Conservation (phyloP, 2,329 filamentous ascomycete species). For the Grosmannia clavigera region DNA sequence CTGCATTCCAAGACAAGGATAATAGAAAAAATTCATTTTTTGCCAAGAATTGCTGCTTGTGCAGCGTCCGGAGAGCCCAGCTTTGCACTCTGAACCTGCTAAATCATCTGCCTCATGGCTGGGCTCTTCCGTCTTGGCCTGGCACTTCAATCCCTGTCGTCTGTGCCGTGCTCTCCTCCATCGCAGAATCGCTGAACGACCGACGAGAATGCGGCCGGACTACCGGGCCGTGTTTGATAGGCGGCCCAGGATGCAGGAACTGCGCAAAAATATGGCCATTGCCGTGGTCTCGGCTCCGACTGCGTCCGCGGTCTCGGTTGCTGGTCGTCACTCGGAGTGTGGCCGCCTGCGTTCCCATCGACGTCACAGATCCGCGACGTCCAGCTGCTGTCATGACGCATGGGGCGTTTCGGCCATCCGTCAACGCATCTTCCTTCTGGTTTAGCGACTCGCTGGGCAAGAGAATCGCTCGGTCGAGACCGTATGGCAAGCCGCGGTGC, state of each 20-base stretch:
- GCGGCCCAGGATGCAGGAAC: conserved; percentile 37
- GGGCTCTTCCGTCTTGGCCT: not conserved
- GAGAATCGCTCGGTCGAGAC: conserved; percentile 48
- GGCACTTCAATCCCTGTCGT: not conserved
- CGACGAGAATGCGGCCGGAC: not conserved
- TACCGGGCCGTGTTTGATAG: not conserved
- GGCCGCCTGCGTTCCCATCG: conserved; percentile 17
- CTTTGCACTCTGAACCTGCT: not conserved
- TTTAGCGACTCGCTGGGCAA: conserved; percentile 45
- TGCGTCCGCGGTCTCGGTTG: conserved; percentile 20
- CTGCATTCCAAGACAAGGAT: not conserved
- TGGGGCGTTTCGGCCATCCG: conserved; percentile 11
- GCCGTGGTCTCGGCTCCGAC: conserved; percentile 25
- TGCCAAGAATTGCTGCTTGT: not conserved
- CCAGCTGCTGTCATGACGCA: conserved; percentile 15
- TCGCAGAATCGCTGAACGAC: conserved; percentile 5
- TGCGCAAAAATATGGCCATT: conserved; percentile 32
- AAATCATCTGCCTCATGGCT: not conserved
- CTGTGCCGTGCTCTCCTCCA: conserved; percentile 4
- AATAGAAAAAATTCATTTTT: not conserved
- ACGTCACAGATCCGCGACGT: conserved; percentile 24
- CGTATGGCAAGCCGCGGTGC: conserved; percentile 56
- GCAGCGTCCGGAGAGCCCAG: not conserved
- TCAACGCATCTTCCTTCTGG: conserved; percentile 33
- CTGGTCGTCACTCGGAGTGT: conserved; percentile 18